Evolutionary conservation across 2,329 filamentous ascomycete species (phyloP), one percentile per base, ranked within the genome.

Genomic region (Cercospora sesami): DNA sequence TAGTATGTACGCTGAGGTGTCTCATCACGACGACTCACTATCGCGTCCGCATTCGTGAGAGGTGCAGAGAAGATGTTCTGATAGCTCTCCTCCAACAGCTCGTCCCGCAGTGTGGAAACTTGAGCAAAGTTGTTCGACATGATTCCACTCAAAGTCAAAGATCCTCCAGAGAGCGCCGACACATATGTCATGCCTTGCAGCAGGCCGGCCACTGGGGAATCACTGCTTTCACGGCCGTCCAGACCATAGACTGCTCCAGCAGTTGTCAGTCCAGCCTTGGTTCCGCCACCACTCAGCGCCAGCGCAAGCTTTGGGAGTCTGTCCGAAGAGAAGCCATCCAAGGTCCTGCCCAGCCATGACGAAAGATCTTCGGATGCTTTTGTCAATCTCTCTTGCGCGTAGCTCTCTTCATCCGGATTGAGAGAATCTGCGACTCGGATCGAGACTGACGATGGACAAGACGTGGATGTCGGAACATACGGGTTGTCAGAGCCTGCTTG

Each of bases 81-180:
- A 31, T 70, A 70, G 42, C n/a, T 70, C 31, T 61, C 6, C n/a
- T 70, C 58, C 18, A 62, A 57, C 8, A 70, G 30, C 5, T 59
- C 61, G 28, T 36, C 60, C 33, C 60, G 53, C 33, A 70, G 57
- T 28, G 63, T 64, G 3, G 68, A 70, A 5, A 70, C 39, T 31
- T 63, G 42, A n/a, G 62, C 65, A 33, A 70, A 70, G 23, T 70
- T 58, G 63, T 70, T 70, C 36, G 58, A 58, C 66, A 70, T 70
- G 16, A 70, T 57, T 2, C 68, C 68, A 28, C 53, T 58, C 18
- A 70, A 55, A 12, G 68, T 70, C 33, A 70, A 60, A 53, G 68
- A 68, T 8, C 68, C 68, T 55, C 68, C 68, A 18, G 66, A 68
- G 2, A 70, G 63, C 33, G 68, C 68, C 18, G 62, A 63, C 7